Percentiles rank a stretch among this genome's conserved stretches.
These are phyloP conservation scores for Coemansia sp. DNA, from an alignment of 371 early-diverging fungal genomes.

Conservation along the genomic window DNA sequence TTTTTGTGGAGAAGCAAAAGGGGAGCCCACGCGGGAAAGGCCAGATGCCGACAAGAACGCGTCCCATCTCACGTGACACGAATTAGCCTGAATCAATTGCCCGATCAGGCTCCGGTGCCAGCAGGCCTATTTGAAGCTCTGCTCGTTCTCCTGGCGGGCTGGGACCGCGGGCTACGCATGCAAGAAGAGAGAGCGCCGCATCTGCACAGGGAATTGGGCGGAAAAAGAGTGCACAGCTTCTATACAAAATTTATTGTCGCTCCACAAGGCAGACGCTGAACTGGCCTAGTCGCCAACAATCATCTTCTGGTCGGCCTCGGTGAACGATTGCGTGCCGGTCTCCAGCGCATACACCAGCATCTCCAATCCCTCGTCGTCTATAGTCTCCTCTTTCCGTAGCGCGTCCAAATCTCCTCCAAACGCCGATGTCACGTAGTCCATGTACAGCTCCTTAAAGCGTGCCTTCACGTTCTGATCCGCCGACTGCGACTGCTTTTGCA, in stretches of 20 bases:
- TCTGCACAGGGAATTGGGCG: no score
- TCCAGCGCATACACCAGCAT: slow-evolving; percentile 42
- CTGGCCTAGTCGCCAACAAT: slow-evolving; percentile 20
- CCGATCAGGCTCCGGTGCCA: no score
- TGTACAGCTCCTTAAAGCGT: slow-evolving; percentile 44
- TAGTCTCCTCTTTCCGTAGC: slow-evolving; percentile 37
- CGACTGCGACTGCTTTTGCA: not conserved
- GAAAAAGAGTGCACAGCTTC: no score
- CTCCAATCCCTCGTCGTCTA: slow-evolving; percentile 39
- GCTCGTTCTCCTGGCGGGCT: no score
- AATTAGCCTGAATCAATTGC: not conserved
- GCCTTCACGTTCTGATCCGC: slow-evolving; percentile 11
- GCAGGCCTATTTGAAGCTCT: no score
- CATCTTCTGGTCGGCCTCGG: slow-evolving; percentile 27
- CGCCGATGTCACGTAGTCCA: slow-evolving; percentile 40
- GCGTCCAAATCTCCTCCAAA: slow-evolving; percentile 41
- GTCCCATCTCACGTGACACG: not conserved
- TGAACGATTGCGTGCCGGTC: slow-evolving; percentile 31
- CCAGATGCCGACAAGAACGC: not conserved
- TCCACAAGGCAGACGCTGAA: not conserved
- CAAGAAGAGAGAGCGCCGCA: no score
- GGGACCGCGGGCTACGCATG: no score
- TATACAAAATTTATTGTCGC: no score
- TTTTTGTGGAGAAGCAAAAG: slow-evolving; percentile 1
- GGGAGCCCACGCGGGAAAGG: not conserved